Conservation (phyloP, 208 protist genomes). For the Balamuthia mandrillaris region DNA sequence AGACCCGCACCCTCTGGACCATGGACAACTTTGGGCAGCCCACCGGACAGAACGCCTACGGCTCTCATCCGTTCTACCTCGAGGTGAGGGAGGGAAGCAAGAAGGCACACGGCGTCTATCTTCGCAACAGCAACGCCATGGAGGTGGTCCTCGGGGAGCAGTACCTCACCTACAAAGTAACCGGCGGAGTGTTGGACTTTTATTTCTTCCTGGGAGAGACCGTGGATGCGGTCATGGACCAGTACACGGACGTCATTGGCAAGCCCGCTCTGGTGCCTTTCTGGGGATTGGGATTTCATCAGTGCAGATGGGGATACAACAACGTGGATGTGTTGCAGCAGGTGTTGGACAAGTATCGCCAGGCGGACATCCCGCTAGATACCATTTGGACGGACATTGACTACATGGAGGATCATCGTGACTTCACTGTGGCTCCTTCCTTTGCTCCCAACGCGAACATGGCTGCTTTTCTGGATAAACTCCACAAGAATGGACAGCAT, state of each 20-base stretch:
- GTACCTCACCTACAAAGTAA: slow-evolving; percentile 60
- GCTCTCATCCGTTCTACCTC: slow-evolving; percentile 73
- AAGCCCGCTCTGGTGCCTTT: slow-evolving; percentile 63
- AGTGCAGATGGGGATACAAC: slow-evolving; percentile 78
- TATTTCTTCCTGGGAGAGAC: slow-evolving; percentile 73
- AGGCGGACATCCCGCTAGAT: slow-evolving; percentile 74
- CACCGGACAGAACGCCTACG: slow-evolving; percentile 62
- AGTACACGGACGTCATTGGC: slow-evolving; percentile 74
- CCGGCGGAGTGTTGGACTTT: slow-evolving; percentile 70
- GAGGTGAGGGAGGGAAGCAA: slow-evolving; percentile 35
- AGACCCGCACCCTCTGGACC: too few relatives aligned
- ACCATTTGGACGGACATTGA: slow-evolving; percentile 76
- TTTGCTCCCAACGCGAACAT: neutral
- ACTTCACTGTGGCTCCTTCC: slow-evolving; percentile 47
- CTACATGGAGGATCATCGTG: slow-evolving; percentile 76
- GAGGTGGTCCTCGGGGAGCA: slow-evolving; percentile 45
- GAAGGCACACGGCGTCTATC: slow-evolving; percentile 64
- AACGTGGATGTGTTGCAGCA: slow-evolving; percentile 45
- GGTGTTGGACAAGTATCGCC: slow-evolving; percentile 66
- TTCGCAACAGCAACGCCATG: slow-evolving; percentile 79
- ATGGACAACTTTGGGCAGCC: neutral
- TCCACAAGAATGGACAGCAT: slow-evolving; percentile 41
- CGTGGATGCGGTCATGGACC: slow-evolving; percentile 57
- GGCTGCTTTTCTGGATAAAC: slow-evolving; percentile 14
- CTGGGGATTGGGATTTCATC: slow-evolving; percentile 67